Percentiles rank a stretch among this genome's conserved stretches.
These are phyloP conservation scores for Gossypium lobatum DNA, from an alignment of 441 rosid genomes.

Conservation along the genomic window DNA sequence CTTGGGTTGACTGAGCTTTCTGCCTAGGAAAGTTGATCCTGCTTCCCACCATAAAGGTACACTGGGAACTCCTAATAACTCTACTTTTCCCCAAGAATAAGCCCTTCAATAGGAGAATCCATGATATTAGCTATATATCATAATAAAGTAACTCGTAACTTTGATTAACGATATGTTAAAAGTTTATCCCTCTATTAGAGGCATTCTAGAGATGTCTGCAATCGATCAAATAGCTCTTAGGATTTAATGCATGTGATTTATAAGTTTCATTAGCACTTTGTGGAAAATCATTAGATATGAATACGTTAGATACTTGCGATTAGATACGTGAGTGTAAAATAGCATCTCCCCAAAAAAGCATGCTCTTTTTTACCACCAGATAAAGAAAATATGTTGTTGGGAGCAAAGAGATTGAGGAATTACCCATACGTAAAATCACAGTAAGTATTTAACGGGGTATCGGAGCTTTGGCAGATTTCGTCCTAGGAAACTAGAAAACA, in stretches of 20 bases:
- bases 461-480: not conserved
- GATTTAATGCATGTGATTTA: not conserved
- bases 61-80: constrained; percentile 49
- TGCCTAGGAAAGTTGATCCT: constrained; percentile 50
- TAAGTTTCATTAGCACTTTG: not conserved
- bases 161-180: not conserved
- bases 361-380: not conserved
- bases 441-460: not conserved
- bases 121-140: not conserved
- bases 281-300: not conserved
- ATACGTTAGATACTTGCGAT: not conserved
- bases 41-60: constrained; percentile 48
- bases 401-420: not conserved
- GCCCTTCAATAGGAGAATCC: constrained; percentile 36
- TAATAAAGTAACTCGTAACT: not conserved
- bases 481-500: not conserved
- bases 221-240: not conserved
- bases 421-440: not conserved
- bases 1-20: constrained; percentile 29
- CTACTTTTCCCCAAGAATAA: constrained; percentile 36
- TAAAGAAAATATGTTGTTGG: not conserved
- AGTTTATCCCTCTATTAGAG: not conserved
- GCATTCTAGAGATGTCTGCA: not conserved
- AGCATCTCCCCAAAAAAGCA: not conserved
- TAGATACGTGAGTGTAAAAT: not conserved